A percentile compares a stretch with the other conserved stretches of the same genome.
These are phyloP conservation scores for Gelatoporia subvermispora DNA, from an alignment of 768 basidiomycete species.

Conservation along the genomic window DNA sequence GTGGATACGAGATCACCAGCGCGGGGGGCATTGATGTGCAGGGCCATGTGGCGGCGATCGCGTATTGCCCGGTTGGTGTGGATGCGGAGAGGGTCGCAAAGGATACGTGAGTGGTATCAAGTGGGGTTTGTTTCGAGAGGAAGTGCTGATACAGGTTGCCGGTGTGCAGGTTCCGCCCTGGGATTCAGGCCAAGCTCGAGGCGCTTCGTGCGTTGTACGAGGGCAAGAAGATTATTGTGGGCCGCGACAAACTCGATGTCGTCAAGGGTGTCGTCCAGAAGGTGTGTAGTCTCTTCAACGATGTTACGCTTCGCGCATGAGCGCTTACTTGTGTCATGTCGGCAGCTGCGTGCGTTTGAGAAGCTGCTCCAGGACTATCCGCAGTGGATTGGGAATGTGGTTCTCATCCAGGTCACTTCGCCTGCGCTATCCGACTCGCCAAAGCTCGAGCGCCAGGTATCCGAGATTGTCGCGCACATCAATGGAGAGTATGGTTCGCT, in stretches of 20 bases:
- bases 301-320: not conserved
- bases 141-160: too few species aligned
- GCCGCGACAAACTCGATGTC: slow-evolving; percentile 96
- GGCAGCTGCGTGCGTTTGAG: slow-evolving; percentile 90
- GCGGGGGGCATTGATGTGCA: slow-evolving; percentile 70
- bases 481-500: slow-evolving; percentile 93
- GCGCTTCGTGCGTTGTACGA: slow-evolving; percentile 81
- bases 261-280: slow-evolving; percentile 98
- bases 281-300: slow-evolving; percentile 31
- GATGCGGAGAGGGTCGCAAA: slow-evolving; percentile 85
- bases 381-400: slow-evolving; percentile 89
- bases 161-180: slow-evolving; percentile 56
- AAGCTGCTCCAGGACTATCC: slow-evolving; percentile 92
- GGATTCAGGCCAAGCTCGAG: slow-evolving; percentile 86
- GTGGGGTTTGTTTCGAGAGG: too few species aligned
- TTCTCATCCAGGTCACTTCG: slow-evolving; percentile 88
- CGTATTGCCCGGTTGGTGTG: slow-evolving; percentile 92
- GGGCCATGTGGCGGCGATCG: slow-evolving; percentile 77
- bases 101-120: slow-evolving; percentile 51
- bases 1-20: slow-evolving; percentile 82
- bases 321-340: not conserved
- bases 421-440: slow-evolving; percentile 90
- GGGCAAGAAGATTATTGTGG: slow-evolving; percentile 98
- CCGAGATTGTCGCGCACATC: slow-evolving; percentile 90
- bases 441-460: slow-evolving; percentile 89